A percentile compares a stretch with the other conserved stretches of the same genome.
These are phyloP conservation scores for Talaromyces liani DNA, from an alignment of 495 filamentous ascomycete genomes.

Conservation along the genomic window DNA sequence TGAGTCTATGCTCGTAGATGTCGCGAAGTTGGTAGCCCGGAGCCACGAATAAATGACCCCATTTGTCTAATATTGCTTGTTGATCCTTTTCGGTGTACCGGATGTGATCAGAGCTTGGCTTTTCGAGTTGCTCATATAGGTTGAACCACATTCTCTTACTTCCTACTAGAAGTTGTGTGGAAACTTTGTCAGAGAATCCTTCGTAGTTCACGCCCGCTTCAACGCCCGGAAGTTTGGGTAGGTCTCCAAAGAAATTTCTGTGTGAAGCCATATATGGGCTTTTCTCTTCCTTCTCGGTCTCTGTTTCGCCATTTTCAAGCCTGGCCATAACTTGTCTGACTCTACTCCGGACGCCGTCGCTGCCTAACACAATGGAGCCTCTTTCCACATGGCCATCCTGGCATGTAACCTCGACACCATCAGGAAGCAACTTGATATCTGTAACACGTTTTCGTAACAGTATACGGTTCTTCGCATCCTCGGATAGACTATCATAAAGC, in stretches of 20 bases:
- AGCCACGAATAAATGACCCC: constrained; percentile 15
- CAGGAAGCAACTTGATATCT: constrained; percentile 13
- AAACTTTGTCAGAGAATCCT: not conserved
- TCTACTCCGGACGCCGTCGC: constrained; percentile 18
- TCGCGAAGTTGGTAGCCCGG: constrained; percentile 21
- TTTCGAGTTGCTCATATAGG: constrained; percentile 14
- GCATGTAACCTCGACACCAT: constrained; percentile 19
- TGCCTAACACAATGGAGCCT: constrained; percentile 18
- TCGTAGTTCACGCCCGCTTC: not conserved
- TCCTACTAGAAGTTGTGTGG: constrained; percentile 16
- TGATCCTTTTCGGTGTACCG: constrained; percentile 23
- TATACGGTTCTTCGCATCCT: constrained; percentile 16
- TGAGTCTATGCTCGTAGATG: constrained; percentile 18
- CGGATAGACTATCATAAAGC: constrained; percentile 20
- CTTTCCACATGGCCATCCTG: constrained; percentile 17
- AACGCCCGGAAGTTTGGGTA: constrained; percentile 5
- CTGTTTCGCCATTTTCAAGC: constrained; percentile 14
- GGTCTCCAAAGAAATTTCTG: constrained; percentile 24
- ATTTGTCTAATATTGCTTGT: constrained; percentile 2
- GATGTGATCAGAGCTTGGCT: constrained; percentile 7
- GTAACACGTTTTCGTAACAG: constrained; percentile 21
- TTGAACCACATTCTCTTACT: constrained; percentile 21
- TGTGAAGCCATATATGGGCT: constrained; percentile 14
- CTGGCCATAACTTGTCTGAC: constrained; percentile 2
- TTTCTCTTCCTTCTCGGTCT: not conserved